Evolutionary conservation across 2,329 filamentous ascomycete species (phyloP), one percentile per base, ranked within the genome.

Genomic region (Scytalidium sp.): DNA sequence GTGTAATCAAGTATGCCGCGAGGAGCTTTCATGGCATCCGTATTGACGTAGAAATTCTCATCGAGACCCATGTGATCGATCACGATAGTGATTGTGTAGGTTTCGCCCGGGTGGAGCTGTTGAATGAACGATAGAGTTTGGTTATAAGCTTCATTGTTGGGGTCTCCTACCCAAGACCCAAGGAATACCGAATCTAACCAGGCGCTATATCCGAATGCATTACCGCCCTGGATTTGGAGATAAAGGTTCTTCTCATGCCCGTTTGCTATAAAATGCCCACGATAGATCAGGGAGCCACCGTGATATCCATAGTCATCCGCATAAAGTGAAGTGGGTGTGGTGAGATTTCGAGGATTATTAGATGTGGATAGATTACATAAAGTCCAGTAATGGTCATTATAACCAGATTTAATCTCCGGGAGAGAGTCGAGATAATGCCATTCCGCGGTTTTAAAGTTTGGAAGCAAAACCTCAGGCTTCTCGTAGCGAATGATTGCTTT

Each of bases 11-110:
- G 60, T 51, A 88, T 79, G 22, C 77, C 84, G 41, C 76, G 78
- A 1, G 75, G 78, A 25, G 73, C 70, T 72, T 85, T 85, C 73
- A 84, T 84, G 11, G 69, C 62, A 22, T 84, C 80, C 2, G 63
- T 60, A 1, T 81, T 82, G 2, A 83, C 76, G 3, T 71, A 71
- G 71, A 78, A 81, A 65, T 85, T 81, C 56, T 85, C 79, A 53
- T 88, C 78, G 1, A 88, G 71, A 0, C 87, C 86, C 70, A 83
- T 87, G 64, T 83, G 83, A 65, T 90, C 88, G n/a, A 90, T 71
- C 1, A 90, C 66, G 2, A 90, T 71, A 0, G 86, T 90, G 53
- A 90, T 61, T 6, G 84, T 74, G 60, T 87, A 81, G 0, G 65
- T 56, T 20, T 72, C 70, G 3, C 77, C 80, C 1, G 70, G 60